Conservation (phyloP, 768 basidiomycete species). For the Hypsizygus marmoreus region DNA sequence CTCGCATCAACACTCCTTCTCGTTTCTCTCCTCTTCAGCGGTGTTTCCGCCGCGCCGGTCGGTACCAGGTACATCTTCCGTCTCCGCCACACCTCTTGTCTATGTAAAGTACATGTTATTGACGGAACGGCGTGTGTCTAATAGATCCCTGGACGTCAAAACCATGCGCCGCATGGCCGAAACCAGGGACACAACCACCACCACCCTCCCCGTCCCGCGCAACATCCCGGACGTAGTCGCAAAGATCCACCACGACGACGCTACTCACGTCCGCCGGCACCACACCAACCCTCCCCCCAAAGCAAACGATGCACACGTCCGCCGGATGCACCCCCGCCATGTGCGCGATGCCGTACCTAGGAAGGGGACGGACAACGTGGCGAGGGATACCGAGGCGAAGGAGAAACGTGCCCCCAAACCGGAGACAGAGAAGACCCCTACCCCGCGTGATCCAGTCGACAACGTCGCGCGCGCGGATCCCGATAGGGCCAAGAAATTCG, state of each 20-base stretch:
- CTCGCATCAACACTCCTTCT: conserved; percentile 14
- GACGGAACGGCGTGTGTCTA: too few relatives aligned
- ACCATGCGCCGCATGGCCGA: conserved; percentile 11
- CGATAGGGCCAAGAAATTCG: conserved; percentile 1
- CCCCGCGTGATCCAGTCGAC: conserved; percentile 7
- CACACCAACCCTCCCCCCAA: background rate
- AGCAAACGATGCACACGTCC: background rate
- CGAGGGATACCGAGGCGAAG: background rate
- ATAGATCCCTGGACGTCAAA: conserved; percentile 6
- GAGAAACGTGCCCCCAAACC: too few relatives aligned
- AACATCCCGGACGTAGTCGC: background rate
- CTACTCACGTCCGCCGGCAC: background rate
- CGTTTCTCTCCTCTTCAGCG: conserved; percentile 9
- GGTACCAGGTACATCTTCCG: conserved; percentile 11
- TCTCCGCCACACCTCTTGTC: too few relatives aligned
- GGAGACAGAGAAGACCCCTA: too few relatives aligned
- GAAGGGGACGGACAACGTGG: conserved; percentile 11
- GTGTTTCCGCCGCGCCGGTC: conserved; percentile 14
- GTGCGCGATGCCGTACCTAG: too few relatives aligned
- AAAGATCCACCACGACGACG: background rate
- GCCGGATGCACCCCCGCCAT: too few relatives aligned
- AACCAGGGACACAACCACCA: conserved; percentile 5
- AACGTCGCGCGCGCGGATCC: background rate
- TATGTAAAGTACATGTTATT: background rate
- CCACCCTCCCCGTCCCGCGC: conserved; percentile 11